These are phyloP conservation scores for Luffa aegyptiaca DNA, from an alignment of 306 rosid genomes.

Conservation along the genomic window DNA sequence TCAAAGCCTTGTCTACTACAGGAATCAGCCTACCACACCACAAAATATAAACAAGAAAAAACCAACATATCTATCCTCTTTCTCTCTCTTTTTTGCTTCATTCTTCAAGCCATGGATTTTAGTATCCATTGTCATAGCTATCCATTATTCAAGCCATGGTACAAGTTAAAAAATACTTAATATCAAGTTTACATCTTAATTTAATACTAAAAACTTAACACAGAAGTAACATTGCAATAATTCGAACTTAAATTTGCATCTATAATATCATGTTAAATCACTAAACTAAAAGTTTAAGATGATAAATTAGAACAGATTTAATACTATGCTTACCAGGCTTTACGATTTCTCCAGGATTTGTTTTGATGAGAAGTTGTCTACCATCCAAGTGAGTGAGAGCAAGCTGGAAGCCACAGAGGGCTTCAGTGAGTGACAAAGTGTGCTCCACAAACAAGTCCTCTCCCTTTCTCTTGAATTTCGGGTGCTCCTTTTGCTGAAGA, in stretches of 20 bases:
- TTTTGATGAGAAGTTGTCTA: slow-evolving; percentile 67
- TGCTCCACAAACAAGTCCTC: slow-evolving; percentile 74
- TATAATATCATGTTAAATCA: not conserved
- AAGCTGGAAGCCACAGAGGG: slow-evolving; percentile 73
- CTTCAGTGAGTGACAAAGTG: slow-evolving; percentile 52
- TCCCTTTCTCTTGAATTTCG: slow-evolving; percentile 60
- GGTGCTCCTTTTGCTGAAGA: slow-evolving; percentile 69
- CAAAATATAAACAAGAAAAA: slow-evolving; percentile 11
- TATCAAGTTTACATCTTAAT: too few species aligned
- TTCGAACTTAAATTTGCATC: not conserved
- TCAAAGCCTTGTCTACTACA: slow-evolving; percentile 42
- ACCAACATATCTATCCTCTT: slow-evolving; percentile 13
- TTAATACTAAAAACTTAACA: too few species aligned
- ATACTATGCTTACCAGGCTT: slow-evolving; percentile 50
- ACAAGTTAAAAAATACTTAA: too few species aligned
- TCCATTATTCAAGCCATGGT: too few species aligned
- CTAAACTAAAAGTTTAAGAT: not conserved
- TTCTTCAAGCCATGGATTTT: slow-evolving; percentile 43
- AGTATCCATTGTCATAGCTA: too few species aligned
- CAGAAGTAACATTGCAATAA: not conserved
- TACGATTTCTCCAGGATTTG: slow-evolving; percentile 71
- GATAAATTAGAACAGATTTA: not conserved
- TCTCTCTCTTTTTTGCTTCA: slow-evolving; percentile 7
- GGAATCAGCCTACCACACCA: too few species aligned
- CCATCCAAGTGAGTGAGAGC: slow-evolving; percentile 45